Conservation (phyloP, 495 filamentous ascomycete genomes). For the Penicillium flavigenum region DNA sequence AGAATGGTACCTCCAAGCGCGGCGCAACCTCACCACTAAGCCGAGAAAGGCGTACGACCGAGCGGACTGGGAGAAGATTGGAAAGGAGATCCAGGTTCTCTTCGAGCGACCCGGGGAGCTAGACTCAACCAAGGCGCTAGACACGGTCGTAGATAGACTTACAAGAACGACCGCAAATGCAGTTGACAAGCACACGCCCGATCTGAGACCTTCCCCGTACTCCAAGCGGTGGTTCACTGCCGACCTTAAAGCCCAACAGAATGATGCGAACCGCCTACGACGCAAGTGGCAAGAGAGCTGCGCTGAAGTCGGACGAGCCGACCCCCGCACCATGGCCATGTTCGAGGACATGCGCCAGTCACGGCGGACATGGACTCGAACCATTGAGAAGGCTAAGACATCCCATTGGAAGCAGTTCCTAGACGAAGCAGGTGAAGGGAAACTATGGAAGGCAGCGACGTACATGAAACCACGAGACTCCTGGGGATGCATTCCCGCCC, state of each 20-base stretch:
- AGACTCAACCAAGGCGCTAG: not conserved
- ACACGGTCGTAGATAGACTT: not conserved
- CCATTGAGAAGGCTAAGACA: not conserved
- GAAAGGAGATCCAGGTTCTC: conserved; percentile 5
- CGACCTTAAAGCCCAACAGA: not conserved
- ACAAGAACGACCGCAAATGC: not conserved
- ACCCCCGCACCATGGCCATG: not conserved
- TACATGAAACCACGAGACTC: conserved; percentile 16
- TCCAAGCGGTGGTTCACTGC: conserved; percentile 6
- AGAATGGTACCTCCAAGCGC: conserved; percentile 22
- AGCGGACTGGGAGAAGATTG: conserved; percentile 27
- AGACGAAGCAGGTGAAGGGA: conserved; percentile 21
- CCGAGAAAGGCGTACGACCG: conserved; percentile 25
- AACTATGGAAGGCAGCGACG: conserved; percentile 23
- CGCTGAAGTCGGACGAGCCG: not conserved
- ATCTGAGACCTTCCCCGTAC: conserved; percentile 2
- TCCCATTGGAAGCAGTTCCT: conserved; percentile 25
- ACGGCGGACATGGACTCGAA: conserved; percentile 15
- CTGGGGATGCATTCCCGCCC: conserved; percentile 7
- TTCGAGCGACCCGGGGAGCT: not conserved
- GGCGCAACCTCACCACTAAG: conserved; percentile 12
- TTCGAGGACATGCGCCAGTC: not conserved
- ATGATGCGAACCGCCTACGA: not conserved
- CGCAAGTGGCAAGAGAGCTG: not conserved
- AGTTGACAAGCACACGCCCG: not conserved